Percentiles rank a stretch among this genome's conserved stretches.
Conservation (phyloP, 192 early-diverging fungal species). For the Endogone sp. region DNA sequence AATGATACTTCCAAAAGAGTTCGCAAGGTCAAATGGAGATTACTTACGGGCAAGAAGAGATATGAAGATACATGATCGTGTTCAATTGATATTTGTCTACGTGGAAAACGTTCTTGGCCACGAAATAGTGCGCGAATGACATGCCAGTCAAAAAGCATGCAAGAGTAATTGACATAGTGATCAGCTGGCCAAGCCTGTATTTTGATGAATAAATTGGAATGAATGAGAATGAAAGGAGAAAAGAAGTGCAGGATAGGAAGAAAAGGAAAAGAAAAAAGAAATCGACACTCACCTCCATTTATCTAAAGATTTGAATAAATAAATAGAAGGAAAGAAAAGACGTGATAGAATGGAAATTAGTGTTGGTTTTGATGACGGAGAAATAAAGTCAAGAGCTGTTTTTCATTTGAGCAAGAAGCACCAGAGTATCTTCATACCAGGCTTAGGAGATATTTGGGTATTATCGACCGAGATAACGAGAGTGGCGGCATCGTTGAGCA, state of each 20-base stretch:
- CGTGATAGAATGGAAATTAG: no score
- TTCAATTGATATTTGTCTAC: conserved; percentile 65
- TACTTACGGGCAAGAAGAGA: conserved; percentile 68
- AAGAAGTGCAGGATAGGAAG: no score
- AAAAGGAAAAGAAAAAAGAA: no score
- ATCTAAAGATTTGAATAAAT: no score
- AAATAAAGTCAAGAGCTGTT: no score
- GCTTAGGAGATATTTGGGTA: conserved; percentile 80
- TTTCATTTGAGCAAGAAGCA: no score
- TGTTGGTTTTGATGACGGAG: no score
- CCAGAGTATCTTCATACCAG: no score
- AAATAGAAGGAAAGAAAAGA: no score
- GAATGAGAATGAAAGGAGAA: no score
- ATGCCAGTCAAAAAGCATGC: conserved; percentile 68
- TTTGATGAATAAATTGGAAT: no score
- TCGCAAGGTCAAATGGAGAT: neutral
- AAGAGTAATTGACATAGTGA: conserved; percentile 76
- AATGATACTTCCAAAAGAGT: neutral
- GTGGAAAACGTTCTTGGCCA: conserved; percentile 56
- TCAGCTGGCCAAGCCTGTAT: conserved; percentile 91
- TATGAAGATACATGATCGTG: conserved; percentile 92
- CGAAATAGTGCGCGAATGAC: conserved; percentile 83
- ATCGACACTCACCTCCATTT: no score
- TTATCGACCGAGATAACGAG: conserved; percentile 93
- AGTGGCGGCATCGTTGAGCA: conserved; percentile 90